These are phyloP conservation scores for Pseudogymnoascus sp. DNA, from an alignment of 2,329 filamentous ascomycete species.

Conservation along the genomic window DNA sequence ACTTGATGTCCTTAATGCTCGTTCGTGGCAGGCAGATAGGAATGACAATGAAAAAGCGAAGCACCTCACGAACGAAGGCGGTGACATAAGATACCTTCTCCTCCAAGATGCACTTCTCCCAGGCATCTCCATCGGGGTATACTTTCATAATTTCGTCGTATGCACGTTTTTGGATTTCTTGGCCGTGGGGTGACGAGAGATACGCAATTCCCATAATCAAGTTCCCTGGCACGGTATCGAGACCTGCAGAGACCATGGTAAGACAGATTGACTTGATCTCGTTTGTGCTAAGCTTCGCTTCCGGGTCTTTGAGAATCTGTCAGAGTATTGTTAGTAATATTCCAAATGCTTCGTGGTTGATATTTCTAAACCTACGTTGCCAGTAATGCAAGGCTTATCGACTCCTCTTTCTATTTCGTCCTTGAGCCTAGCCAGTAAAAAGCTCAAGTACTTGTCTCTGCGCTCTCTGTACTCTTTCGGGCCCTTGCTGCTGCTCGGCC, in stretches of 20 bases:
- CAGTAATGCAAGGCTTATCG: constrained; percentile 60
- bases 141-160: constrained; percentile 61
- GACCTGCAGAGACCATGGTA: constrained; percentile 72
- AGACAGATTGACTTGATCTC: constrained; percentile 76
- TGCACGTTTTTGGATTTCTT: constrained; percentile 61
- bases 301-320: constrained; percentile 27
- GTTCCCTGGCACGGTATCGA: constrained; percentile 75
- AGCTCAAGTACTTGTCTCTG: constrained; percentile 57
- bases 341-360: constrained; percentile 38
- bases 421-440: constrained; percentile 51
- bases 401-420: constrained; percentile 53
- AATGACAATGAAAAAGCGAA: constrained; percentile 73
- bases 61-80: constrained; percentile 68
- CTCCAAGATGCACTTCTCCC: constrained; percentile 62
- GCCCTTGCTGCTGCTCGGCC: constrained; percentile 52
- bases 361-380: constrained; percentile 43
- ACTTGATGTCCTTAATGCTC: constrained; percentile 64
- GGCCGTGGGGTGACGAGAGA: constrained; percentile 58
- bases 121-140: constrained; percentile 68
- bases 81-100: constrained; percentile 72
- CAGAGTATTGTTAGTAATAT: constrained; percentile 33
- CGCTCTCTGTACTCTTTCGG: constrained; percentile 59
- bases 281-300: constrained; percentile 41
- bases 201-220: constrained; percentile 74
- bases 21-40: constrained; percentile 68